Evolutionary conservation across 2,329 filamentous ascomycete species (phyloP).

Genomic region (Neopestalotiopsis clavispora): DNA sequence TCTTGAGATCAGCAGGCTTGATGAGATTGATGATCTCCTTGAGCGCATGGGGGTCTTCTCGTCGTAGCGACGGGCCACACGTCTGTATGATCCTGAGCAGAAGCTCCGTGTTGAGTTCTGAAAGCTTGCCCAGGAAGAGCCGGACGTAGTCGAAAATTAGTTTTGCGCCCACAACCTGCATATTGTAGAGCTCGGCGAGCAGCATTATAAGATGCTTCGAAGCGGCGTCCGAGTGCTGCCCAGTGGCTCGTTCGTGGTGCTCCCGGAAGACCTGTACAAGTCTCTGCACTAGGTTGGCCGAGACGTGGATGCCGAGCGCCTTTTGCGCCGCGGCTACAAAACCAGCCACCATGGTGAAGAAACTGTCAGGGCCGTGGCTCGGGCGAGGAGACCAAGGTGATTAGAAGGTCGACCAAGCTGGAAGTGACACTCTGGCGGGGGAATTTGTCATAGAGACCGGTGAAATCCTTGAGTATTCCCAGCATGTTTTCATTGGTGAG

Average conservation of each 20-base stretch:
- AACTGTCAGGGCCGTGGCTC: conserved; percentile 85
- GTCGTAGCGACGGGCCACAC: conserved; percentile 80
- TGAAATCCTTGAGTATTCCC: conserved; percentile 81
- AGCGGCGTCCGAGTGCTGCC: conserved; percentile 36
- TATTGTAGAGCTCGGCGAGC: conserved; percentile 87
- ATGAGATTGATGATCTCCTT: conserved; percentile 87
- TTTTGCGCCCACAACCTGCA: conserved; percentile 82
- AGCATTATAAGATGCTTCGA: conserved; percentile 73
- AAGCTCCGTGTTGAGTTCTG: conserved; percentile 87
- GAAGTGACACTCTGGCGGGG: conserved; percentile 89
- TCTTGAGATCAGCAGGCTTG: conserved; percentile 72
- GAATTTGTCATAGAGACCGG: conserved; percentile 81
- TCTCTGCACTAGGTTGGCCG: conserved; percentile 81
- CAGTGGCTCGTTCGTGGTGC: conserved; percentile 56
- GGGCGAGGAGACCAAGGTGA: conserved; percentile 80
- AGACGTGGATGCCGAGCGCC: conserved; percentile 85
- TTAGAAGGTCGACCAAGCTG: conserved; percentile 75
- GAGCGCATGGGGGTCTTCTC: conserved; percentile 85
- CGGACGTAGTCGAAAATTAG: conserved; percentile 92
- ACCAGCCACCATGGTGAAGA: conserved; percentile 87
- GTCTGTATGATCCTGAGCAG: conserved; percentile 83
- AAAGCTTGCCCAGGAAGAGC: conserved; percentile 74
- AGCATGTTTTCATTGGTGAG: conserved; percentile 90
- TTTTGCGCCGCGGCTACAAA: conserved; percentile 90
- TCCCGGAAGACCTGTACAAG: conserved; percentile 77